Evolutionary conservation across 2,329 filamentous ascomycete genomes (phyloP).

Genomic region (Acarospora socialis): DNA sequence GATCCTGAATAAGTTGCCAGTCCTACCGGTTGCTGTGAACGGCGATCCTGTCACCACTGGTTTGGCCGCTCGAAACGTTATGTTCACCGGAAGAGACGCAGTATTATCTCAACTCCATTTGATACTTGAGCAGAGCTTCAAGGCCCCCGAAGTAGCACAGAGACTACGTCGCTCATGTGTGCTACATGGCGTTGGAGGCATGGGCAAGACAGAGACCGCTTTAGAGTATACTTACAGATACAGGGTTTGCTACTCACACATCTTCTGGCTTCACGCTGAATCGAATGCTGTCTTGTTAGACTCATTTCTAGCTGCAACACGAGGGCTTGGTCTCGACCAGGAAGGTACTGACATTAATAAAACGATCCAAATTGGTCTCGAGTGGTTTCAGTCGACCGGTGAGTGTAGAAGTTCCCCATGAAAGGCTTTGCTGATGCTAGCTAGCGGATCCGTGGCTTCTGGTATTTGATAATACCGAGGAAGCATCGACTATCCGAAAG

Average conservation of each 20-base stretch:
- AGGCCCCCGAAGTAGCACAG: too few species aligned
- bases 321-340: background rate
- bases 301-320: conserved; percentile 3
- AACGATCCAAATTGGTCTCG: conserved; percentile 1
- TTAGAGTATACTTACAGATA: conserved; percentile 9
- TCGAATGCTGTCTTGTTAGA: conserved; percentile 1
- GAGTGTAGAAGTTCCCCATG: background rate
- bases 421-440: background rate
- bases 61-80: too few species aligned
- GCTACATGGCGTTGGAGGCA: conserved; percentile 4
- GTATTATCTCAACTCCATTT: too few species aligned
- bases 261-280: conserved; percentile 9
- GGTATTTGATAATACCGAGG: conserved; percentile 4
- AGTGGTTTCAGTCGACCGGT: conserved; percentile 5
- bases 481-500: background rate
- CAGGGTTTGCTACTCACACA: conserved; percentile 2
- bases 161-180: conserved; percentile 3
- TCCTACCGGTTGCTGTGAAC: too few species aligned
- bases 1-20: too few species aligned
- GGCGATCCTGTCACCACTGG: too few species aligned
- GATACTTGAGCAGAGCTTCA: too few species aligned
- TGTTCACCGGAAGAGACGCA: too few species aligned
- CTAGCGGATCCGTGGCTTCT: conserved; percentile 4
- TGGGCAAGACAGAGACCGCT: conserved; percentile 7
- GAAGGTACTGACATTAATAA: conserved; percentile 1